phyloP scores from a whole-genome alignment of 2,329 filamentous ascomycete species.

The Ophiostoma angusticollis region DNA sequence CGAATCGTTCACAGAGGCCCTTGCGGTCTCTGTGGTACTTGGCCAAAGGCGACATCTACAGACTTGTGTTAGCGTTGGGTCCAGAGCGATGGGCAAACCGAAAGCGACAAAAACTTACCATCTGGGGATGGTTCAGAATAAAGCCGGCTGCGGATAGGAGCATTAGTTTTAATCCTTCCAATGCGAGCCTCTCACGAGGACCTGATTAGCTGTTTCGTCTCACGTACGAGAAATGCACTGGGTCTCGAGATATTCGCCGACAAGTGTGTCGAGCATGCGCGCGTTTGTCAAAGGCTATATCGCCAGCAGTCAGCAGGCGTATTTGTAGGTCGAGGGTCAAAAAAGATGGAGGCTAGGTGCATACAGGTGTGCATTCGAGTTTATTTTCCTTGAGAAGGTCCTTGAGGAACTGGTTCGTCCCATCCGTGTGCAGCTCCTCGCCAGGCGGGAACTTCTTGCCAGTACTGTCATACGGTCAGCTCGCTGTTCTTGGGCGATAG shows the following conservation, averaged over 20 bases:
- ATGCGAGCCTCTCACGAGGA: no score
- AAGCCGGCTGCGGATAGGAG: slow-evolving; percentile 11
- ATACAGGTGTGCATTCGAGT: slow-evolving; percentile 64
- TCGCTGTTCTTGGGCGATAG: no score
- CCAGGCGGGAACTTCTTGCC: slow-evolving; percentile 90
- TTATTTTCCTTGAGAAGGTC: slow-evolving; percentile 76
- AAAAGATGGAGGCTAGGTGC: background rate
- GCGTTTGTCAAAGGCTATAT: slow-evolving; percentile 68
- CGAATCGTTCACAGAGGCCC: slow-evolving; percentile 91
- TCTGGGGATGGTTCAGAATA: slow-evolving; percentile 16
- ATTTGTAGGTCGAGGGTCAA: background rate
- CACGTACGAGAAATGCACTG: slow-evolving; percentile 40
- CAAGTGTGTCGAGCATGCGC: slow-evolving; percentile 90
- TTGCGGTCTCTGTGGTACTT: slow-evolving; percentile 78
- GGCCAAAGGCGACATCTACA: slow-evolving; percentile 77
- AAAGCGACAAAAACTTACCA: slow-evolving; percentile 31
- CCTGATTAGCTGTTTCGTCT: no score
- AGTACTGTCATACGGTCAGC: no score
- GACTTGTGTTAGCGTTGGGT: slow-evolving; percentile 34
- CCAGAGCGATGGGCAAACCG: background rate
- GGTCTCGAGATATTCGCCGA: slow-evolving; percentile 89
- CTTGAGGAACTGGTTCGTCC: slow-evolving; percentile 82
- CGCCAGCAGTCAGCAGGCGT: background rate
- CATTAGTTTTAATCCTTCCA: no score
- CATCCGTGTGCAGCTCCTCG: slow-evolving; percentile 77